A percentile compares a stretch with the other conserved stretches of the same genome.
phyloP scores from a whole-genome alignment of 306 rosid species.

The Phaseolus lunatus region DNA sequence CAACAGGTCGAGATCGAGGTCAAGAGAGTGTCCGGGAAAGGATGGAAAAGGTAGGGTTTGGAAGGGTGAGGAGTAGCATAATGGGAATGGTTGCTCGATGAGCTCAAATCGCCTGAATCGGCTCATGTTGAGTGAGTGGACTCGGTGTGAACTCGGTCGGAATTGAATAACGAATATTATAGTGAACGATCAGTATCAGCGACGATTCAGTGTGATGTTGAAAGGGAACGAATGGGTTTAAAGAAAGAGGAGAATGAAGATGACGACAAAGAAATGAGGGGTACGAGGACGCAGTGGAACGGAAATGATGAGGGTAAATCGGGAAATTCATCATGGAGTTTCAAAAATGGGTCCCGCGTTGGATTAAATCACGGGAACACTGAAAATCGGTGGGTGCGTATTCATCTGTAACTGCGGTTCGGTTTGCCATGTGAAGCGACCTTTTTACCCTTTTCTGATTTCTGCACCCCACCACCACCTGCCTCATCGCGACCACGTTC shows the following conservation, averaged over 20 bases:
- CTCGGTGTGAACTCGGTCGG: slow-evolving; percentile 22
- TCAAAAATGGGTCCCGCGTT: slow-evolving; percentile 36
- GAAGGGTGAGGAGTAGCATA: slow-evolving; percentile 23
- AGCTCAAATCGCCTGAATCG: slow-evolving; percentile 64
- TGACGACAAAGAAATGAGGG: slow-evolving; percentile 52
- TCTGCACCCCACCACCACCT: slow-evolving; percentile 39
- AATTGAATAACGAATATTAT: not conserved
- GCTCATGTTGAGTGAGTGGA: slow-evolving; percentile 63
- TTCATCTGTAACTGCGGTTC: no score
- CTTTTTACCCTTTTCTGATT: not conserved
- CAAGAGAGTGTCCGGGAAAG: slow-evolving; percentile 54
- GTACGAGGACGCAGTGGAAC: slow-evolving; percentile 23
- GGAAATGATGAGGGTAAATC: slow-evolving; percentile 33
- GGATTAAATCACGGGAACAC: slow-evolving; percentile 46
- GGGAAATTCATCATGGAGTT: slow-evolving; percentile 40
- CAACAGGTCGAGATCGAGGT: slow-evolving; percentile 48
- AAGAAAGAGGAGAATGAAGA: not conserved
- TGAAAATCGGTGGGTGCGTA: slow-evolving; percentile 4
- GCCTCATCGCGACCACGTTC: no score
- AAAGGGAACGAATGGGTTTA: slow-evolving; percentile 38
- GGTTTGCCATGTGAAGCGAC: slow-evolving; percentile 48
- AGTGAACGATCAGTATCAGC: no score
- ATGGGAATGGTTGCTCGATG: slow-evolving; percentile 59
- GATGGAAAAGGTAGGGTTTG: slow-evolving; percentile 63
- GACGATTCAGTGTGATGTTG: slow-evolving; percentile 23